Conservation (phyloP, 192 early-diverging fungal species). For the Backusella tuberculispora region DNA sequence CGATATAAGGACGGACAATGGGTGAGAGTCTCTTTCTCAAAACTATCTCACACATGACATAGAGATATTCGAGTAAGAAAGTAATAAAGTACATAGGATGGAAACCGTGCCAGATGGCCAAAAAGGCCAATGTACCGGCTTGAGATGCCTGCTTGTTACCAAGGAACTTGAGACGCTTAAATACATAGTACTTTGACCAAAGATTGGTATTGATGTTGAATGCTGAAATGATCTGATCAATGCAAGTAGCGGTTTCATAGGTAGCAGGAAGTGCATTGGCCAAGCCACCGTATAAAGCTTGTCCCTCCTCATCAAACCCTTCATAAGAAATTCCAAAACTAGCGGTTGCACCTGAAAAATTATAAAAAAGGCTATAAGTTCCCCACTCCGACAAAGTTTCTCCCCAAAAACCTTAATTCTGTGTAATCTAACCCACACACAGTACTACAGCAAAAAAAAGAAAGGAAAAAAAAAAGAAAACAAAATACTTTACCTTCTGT, state of each 20-base stretch:
- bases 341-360: conserved; percentile 47
- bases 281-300: conserved; percentile 54
- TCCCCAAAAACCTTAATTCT: conserved; percentile 21
- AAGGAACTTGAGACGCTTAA: conserved; percentile 60
- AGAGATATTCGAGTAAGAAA: conserved; percentile 62
- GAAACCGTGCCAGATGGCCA: conserved; percentile 69
- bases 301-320: conserved; percentile 50
- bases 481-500: conserved; percentile 45
- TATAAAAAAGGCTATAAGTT: neutral
- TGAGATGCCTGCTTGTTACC: conserved; percentile 60
- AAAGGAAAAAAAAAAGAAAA: neutral
- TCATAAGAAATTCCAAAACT: conserved; percentile 62
- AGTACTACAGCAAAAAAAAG: no score
- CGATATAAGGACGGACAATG: conserved; percentile 40
- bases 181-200: conserved; percentile 67
- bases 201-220: conserved; percentile 73
- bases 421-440: conserved; percentile 14
- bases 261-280: conserved; percentile 45
- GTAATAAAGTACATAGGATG: conserved; percentile 60
- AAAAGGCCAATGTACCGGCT: conserved; percentile 49
- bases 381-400: neutral
- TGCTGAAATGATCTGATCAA: conserved; percentile 53
- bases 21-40: conserved; percentile 38
- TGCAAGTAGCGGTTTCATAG: conserved; percentile 57
- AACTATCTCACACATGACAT: conserved; percentile 52